Conservation (phyloP, 1,284 basidiomycete genomes). For the Pterula multifida region DNA sequence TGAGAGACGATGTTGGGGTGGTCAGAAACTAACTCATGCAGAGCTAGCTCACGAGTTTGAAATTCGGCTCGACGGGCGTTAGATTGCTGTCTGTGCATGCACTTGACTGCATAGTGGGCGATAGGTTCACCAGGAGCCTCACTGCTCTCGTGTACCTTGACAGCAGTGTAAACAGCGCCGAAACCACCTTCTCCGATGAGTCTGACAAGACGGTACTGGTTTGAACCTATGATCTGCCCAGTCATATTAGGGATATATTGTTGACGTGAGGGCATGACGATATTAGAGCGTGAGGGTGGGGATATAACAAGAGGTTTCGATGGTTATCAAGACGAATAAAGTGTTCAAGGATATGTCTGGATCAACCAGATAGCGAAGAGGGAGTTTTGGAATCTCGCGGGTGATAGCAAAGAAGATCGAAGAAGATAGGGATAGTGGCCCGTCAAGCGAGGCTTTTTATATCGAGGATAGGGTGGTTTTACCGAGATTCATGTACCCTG, state of each 20-base stretch:
- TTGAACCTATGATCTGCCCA: not conserved
- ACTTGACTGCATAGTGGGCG: conserved; percentile 9
- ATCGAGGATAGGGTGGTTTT: too few species aligned
- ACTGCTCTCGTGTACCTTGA: conserved; percentile 4
- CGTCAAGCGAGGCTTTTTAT: too few species aligned
- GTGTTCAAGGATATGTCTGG: too few species aligned
- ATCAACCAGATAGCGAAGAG: too few species aligned
- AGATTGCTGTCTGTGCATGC: conserved; percentile 6
- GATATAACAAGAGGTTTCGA: not conserved
- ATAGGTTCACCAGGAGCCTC: not conserved
- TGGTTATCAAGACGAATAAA: too few species aligned
- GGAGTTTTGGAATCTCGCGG: too few species aligned
- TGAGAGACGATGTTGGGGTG: conserved; percentile 54
- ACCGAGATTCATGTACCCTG: too few species aligned
- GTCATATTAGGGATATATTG: not conserved
- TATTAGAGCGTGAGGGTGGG: not conserved
- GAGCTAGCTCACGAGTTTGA: conserved; percentile 10
- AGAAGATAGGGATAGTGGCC: too few species aligned
- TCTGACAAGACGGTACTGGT: conserved; percentile 5
- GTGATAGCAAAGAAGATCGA: too few species aligned
- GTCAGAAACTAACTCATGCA: conserved; percentile 49
- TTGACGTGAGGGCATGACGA: too few species aligned
- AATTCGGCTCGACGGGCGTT: conserved; percentile 6
- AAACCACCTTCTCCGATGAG: conserved; percentile 9
- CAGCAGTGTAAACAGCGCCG: conserved; percentile 10